A percentile compares a stretch with the other conserved stretches of the same genome.
Evolutionary conservation across 2,329 filamentous ascomycete genomes (phyloP).

Genomic region (Xylariaceae sp.): DNA sequence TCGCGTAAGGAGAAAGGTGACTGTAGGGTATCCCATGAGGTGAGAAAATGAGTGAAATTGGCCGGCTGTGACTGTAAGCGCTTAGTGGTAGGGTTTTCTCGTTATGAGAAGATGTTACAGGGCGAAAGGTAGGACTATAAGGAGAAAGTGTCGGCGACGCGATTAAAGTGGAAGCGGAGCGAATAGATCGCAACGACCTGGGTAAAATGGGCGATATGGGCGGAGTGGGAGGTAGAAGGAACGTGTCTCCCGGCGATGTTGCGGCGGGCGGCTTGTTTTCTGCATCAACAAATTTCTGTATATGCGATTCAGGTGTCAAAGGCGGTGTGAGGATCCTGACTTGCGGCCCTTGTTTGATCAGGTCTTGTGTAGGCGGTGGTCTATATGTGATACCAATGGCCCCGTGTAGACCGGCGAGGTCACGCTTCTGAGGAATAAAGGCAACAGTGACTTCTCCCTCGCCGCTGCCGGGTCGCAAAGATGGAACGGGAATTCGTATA

Average conservation of each 20-base stretch:
- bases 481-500: constrained; percentile 59
- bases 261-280: constrained; percentile 18
- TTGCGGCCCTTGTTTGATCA: constrained; percentile 16
- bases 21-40: constrained; percentile 67
- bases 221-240: constrained; percentile 45
- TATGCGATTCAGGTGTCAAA: constrained; percentile 39
- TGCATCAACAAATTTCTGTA: constrained; percentile 1
- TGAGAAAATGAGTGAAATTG: constrained; percentile 68
- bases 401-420: constrained; percentile 67
- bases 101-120: constrained; percentile 27
- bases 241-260: constrained; percentile 30
- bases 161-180: constrained; percentile 46
- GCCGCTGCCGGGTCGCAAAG: constrained; percentile 57
- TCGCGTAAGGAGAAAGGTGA: constrained; percentile 61
- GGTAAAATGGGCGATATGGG: constrained; percentile 45
- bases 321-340: constrained; percentile 40
- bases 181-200: constrained; percentile 41
- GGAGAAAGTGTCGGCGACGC: constrained; percentile 33
- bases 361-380: constrained; percentile 53
- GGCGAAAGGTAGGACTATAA: constrained; percentile 26
- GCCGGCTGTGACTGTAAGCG: constrained; percentile 39
- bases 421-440: constrained; percentile 66
- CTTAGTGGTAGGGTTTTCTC: constrained; percentile 17
- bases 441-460: constrained; percentile 75
- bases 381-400: constrained; percentile 77